These are phyloP conservation scores for Calvatia gigantea DNA, from an alignment of 768 basidiomycete species.

Conservation along the genomic window DNA sequence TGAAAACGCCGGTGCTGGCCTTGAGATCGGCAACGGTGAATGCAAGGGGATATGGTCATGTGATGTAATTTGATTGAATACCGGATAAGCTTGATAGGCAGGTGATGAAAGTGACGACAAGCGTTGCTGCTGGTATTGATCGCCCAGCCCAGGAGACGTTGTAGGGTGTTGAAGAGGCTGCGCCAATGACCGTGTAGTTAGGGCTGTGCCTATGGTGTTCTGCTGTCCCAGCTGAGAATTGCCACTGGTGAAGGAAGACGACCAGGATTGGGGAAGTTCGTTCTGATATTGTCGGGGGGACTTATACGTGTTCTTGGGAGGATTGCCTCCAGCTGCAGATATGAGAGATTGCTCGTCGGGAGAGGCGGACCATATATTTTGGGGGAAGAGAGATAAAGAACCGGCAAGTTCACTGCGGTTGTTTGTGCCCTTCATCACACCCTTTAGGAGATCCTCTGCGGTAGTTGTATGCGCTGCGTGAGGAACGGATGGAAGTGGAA, in stretches of 20 bases:
- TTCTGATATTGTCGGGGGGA: constrained; percentile 24
- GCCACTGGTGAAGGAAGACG: constrained; percentile 19
- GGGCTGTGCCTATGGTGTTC: background rate
- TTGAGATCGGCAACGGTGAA: background rate
- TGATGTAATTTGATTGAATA: background rate
- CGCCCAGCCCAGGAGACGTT: background rate
- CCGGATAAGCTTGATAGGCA: background rate
- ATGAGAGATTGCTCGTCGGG: constrained; percentile 43
- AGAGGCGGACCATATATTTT: constrained; percentile 68
- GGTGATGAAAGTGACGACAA: constrained; percentile 6
- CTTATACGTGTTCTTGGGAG: constrained; percentile 28
- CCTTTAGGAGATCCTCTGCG: constrained; percentile 64
- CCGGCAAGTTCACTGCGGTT: constrained; percentile 18
- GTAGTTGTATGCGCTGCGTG: constrained; percentile 42
- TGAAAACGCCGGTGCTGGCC: background rate
- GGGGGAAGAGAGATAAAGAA: constrained; percentile 25
- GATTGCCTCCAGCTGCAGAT: constrained; percentile 25
- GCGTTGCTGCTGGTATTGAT: constrained; percentile 11
- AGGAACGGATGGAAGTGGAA: constrained; percentile 8
- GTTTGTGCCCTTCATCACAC: constrained; percentile 39
- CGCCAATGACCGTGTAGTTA: background rate
- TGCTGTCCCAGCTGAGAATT: constrained; percentile 1
- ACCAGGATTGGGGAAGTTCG: constrained; percentile 21
- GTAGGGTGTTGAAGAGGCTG: background rate
- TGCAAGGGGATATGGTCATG: constrained; percentile 4